Percentiles rank a stretch among this genome's conserved stretches.
phyloP scores from a whole-genome alignment of 306 rosid species.

The Sicyos edulis region DNA sequence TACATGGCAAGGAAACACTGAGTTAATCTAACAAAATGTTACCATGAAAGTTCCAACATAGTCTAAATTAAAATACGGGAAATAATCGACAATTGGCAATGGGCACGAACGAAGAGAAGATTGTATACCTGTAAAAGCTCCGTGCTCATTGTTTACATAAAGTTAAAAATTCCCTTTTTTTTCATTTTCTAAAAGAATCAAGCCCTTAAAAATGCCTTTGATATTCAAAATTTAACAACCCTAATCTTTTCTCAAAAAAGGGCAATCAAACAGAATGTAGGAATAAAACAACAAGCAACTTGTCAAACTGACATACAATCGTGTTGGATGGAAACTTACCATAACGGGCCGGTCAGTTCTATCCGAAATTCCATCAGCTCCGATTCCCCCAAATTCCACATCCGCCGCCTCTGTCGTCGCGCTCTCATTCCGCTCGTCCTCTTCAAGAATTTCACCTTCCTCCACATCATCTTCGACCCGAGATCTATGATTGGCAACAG shows the following conservation, averaged over 20 bases:
- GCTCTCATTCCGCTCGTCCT: slow-evolving; percentile 41
- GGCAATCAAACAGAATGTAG: not conserved
- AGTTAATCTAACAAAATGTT: slow-evolving; percentile 66
- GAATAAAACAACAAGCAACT: slow-evolving; percentile 4
- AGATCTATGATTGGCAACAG: slow-evolving; percentile 12
- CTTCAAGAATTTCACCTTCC: slow-evolving; percentile 95
- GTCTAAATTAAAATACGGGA: slow-evolving; percentile 23
- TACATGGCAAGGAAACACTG: slow-evolving; percentile 72
- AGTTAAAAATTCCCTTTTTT: not conserved
- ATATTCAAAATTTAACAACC: not conserved
- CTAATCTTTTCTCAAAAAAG: not conserved
- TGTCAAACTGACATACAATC: slow-evolving; percentile 26
- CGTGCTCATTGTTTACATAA: not conserved
- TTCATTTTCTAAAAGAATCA: slow-evolving; percentile 1
- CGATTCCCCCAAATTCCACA: slow-evolving; percentile 48
- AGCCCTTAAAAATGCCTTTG: not conserved
- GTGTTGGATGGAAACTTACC: slow-evolving; percentile 35
- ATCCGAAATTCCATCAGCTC: slow-evolving; percentile 33
- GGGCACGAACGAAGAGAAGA: slow-evolving; percentile 27
- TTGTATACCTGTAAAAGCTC: slow-evolving; percentile 5
- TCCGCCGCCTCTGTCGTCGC: slow-evolving; percentile 25
- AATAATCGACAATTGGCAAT: slow-evolving; percentile 30
- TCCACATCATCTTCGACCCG: slow-evolving; percentile 61
- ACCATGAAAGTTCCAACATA: slow-evolving; percentile 41
- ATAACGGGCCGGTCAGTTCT: slow-evolving; percentile 36